These are phyloP conservation scores for Spiraea crenata DNA, from an alignment of 331 rosid species.

Conservation along the genomic window DNA sequence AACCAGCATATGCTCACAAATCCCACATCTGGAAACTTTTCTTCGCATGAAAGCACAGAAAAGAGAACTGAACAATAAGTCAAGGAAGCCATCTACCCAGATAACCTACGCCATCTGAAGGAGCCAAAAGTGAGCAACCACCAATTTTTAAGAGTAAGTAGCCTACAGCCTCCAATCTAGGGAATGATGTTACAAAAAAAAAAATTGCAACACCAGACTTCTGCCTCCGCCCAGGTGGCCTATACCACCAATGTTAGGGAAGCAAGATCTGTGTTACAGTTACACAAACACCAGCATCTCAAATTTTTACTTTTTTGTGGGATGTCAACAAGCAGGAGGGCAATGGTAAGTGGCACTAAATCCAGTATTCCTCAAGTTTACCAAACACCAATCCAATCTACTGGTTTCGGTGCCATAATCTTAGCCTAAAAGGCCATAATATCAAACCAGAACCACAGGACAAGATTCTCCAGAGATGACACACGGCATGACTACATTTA, in stretches of 20 bases:
- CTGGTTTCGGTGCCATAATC: conserved; percentile 20
- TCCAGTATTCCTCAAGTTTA: conserved; percentile 29
- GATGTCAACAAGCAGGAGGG: conserved; percentile 18
- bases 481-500: conserved; percentile 15
- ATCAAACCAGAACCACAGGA: conserved; percentile 19
- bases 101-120: conserved; percentile 16
- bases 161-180: conserved; percentile 12
- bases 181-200: conserved; percentile 15
- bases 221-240: conserved; percentile 23
- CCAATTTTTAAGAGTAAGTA: conserved; percentile 8
- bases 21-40: conserved; percentile 4
- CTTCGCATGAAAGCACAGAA: not conserved
- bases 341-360: conserved; percentile 29
- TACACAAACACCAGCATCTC: conserved; percentile 25
- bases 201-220: conserved; percentile 19
- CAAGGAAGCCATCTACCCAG: conserved; percentile 3
- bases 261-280: conserved; percentile 24
- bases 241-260: conserved; percentile 24
- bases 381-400: conserved; percentile 22
- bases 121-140: conserved; percentile 10
- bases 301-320: conserved; percentile 23
- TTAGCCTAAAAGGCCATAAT: conserved; percentile 22
- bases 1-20: conserved; percentile 3
- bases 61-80: conserved; percentile 4
- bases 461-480: conserved; percentile 33